Conservation (phyloP, 2,329 filamentous ascomycete genomes). For the Penicillium psychrosexuale region DNA sequence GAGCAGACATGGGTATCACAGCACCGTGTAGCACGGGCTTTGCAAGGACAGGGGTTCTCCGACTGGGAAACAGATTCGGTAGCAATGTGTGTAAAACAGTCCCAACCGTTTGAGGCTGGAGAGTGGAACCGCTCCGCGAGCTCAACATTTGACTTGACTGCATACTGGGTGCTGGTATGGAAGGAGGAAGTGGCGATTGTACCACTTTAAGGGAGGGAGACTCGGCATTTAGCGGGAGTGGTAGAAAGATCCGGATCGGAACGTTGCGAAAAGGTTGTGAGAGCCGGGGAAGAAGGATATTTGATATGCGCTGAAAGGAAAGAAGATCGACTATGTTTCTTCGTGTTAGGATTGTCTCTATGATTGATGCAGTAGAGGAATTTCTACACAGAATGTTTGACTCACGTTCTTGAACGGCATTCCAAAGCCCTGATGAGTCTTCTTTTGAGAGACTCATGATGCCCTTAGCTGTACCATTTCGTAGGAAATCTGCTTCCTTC, state of each 20-base stretch:
- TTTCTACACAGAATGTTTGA: background rate
- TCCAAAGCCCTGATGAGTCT: conserved; percentile 79
- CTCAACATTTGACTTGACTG: conserved; percentile 24
- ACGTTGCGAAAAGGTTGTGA: conserved; percentile 73
- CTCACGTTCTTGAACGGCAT: conserved; percentile 69
- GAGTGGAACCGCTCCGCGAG: conserved; percentile 21
- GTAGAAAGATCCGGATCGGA: conserved; percentile 85
- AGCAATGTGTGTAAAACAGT: conserved; percentile 71
- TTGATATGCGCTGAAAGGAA: conserved; percentile 71
- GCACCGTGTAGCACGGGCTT: conserved; percentile 83
- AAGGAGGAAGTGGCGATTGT: conserved; percentile 67
- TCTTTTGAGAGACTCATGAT: conserved; percentile 87
- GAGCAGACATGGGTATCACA: conserved; percentile 73
- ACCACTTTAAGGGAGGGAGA: conserved; percentile 60
- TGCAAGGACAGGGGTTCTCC: conserved; percentile 77
- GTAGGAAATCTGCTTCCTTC: conserved; percentile 80
- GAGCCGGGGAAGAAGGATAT: conserved; percentile 66
- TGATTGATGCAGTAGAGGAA: background rate
- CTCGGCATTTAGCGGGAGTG: conserved; percentile 56
- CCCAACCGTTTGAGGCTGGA: conserved; percentile 67
- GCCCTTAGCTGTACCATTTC: conserved; percentile 82
- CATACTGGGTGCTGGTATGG: conserved; percentile 31
- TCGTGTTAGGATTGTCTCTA: background rate
- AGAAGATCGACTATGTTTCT: conserved; percentile 62
- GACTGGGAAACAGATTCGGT: conserved; percentile 81